phyloP scores from a whole-genome alignment of 176 grass and related monocot species.

The Triticum dicoccoides region DNA sequence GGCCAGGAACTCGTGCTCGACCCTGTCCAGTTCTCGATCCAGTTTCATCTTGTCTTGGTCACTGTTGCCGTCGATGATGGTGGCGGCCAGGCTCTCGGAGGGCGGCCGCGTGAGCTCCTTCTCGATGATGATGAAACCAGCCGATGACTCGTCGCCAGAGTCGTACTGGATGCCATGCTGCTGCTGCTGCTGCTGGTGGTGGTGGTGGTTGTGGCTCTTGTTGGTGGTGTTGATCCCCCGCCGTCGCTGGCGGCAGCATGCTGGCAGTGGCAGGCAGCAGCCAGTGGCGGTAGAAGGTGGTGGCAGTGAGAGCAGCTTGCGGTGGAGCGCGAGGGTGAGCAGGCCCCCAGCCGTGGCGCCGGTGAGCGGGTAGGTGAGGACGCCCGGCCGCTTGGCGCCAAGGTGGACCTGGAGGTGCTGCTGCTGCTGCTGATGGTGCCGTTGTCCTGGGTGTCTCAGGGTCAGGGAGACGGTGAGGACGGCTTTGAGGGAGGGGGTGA shows the following conservation, averaged over 20 bases:
- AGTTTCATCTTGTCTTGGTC: conserved; percentile 5
- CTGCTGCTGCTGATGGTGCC: background rate
- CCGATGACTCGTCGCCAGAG: conserved; percentile 30
- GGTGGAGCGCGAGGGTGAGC: conserved; percentile 49
- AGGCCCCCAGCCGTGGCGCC: background rate
- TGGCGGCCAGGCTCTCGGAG: conserved; percentile 43
- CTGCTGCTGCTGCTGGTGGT: background rate
- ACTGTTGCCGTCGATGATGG: conserved; percentile 23
- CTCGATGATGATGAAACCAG: conserved; percentile 69
- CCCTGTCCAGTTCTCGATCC: conserved; percentile 16
- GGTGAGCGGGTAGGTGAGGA: conserved; percentile 43
- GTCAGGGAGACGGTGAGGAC: background rate
- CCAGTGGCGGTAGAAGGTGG: no score
- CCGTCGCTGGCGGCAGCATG: background rate
- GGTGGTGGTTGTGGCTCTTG: no score
- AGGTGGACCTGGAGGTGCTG: background rate
- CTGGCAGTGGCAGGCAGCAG: background rate
- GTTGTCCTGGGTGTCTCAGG: background rate
- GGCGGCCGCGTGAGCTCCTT: conserved; percentile 29
- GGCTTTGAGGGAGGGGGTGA: background rate
- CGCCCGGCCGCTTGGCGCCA: background rate
- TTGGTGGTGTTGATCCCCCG: no score
- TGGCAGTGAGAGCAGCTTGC: conserved; percentile 23
- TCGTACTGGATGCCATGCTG: background rate
- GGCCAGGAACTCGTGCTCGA: conserved; percentile 64